Evolutionary conservation across 768 basidiomycete genomes (phyloP), one percentile per base, ranked within the genome.

Genomic region (Termitomyces sp.): DNA sequence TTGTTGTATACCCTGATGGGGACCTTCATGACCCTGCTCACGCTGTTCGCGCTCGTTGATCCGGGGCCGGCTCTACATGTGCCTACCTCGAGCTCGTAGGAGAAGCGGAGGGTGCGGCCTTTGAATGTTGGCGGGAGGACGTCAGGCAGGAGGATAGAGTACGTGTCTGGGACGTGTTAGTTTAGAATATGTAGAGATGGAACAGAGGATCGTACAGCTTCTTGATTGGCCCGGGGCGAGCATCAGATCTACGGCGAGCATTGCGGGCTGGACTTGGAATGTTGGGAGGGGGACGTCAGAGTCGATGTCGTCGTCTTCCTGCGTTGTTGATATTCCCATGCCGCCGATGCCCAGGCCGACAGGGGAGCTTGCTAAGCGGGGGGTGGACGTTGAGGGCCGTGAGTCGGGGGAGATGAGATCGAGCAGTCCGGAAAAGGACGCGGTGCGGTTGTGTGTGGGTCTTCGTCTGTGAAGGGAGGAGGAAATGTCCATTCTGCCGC

Each of bases 1-100:
- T 94, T 78, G 57, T 92, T 94, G 72, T 97, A 98, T 5, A 98
- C 78, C 24, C 94, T 76, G 46, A 99, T 87, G 0, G 96, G 96
- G 1, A 98, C 88, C 51, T 89, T 90, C 88, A 96, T 92, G 3
- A 94, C 82, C 34, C 85, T 75, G 70, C 90, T 89, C 56, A 77
- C 76, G 64, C 82, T 83, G 44, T 74, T 76, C 13, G 69, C 66
- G 18, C 31, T 44, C 24, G n/a, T 42, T 0, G 22, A 26, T 18
- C 77, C 68, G 9, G 64, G 51, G 48, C 76, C 74, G 13, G 88
- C 84, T 13, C 91, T 81, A 70, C 89, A 95, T 0, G 91, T 87
- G 1, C 94, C 94, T 1, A 98, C 80, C n/a, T 90, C 78, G 13
- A 99, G 81, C 61, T 94, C 87, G 67, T 98, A 98, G 3, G 88